These are phyloP conservation scores for Hyphodiscus hymeniophilus DNA, from an alignment of 495 filamentous ascomycete species.

Conservation along the genomic window DNA sequence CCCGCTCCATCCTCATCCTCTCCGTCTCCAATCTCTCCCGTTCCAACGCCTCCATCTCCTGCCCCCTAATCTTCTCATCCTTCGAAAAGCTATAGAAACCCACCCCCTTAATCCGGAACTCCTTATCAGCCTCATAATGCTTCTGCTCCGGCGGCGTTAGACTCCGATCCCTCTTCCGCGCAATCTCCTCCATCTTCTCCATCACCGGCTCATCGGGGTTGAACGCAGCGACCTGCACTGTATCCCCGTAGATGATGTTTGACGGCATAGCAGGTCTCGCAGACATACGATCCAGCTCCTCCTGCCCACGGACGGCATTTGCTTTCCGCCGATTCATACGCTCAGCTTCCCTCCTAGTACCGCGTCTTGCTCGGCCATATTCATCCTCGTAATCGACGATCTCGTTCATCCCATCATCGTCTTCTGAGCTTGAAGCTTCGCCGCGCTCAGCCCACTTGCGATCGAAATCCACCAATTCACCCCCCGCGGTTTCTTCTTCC, in stretches of 20 bases:
- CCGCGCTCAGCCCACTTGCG: slow-evolving; percentile 66
- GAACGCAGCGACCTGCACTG: slow-evolving; percentile 76
- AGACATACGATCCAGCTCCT: slow-evolving; percentile 37
- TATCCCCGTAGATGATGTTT: slow-evolving; percentile 74
- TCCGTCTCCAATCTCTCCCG: slow-evolving; percentile 62
- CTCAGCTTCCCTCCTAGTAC: slow-evolving; percentile 54
- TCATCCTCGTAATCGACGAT: slow-evolving; percentile 81
- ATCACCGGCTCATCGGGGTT: slow-evolving; percentile 52
- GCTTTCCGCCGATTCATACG: slow-evolving; percentile 39
- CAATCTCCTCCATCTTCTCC: slow-evolving; percentile 61
- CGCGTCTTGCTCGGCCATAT: slow-evolving; percentile 68
- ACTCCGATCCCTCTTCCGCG: slow-evolving; percentile 62
- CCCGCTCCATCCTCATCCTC: slow-evolving; percentile 44
- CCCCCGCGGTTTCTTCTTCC: slow-evolving; percentile 39
- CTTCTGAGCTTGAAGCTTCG: slow-evolving; percentile 32
- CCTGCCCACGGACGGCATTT: slow-evolving; percentile 35
- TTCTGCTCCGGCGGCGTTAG: slow-evolving; percentile 65
- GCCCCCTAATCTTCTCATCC: slow-evolving; percentile 53
- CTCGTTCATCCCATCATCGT: slow-evolving; percentile 42
- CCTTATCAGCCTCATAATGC: slow-evolving; percentile 78
- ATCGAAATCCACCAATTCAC: slow-evolving; percentile 82
- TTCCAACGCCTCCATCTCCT: slow-evolving; percentile 71
- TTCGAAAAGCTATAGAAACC: slow-evolving; percentile 83
- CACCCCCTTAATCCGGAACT: slow-evolving; percentile 79
- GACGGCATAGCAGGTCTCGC: slow-evolving; percentile 52